Base-by-base conservation (phyloP, 345 rosid species). In the Conringia planisiliqua region DNA sequence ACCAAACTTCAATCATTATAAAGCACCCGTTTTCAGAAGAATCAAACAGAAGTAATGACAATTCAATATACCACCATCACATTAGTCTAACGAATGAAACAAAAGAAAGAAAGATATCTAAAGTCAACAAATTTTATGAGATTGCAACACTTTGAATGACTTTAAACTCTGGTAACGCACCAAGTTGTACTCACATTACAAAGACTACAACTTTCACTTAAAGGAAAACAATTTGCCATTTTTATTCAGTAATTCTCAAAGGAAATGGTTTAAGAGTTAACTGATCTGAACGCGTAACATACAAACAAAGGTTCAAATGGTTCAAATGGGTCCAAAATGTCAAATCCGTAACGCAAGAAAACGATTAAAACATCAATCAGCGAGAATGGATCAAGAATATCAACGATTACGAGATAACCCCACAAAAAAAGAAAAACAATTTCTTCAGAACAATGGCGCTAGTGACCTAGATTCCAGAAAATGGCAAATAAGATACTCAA, bases 371-470 rank as follows among this genome's bases (percentile, higher is more conserved):
- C 30, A 27, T 3, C 30, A 27, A 27, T 27, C 30, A 27, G 30
- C 24, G 24, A 22, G 24, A 22, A 22, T 22, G 24, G 24, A 22
- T 22, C 24, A 27, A 27, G 30, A 27, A 3, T 27, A 3, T 27
- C 57, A 57, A 57, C 24, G 16, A 44, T 70, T 58, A 13, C 74
- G 44, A 42, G 20, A n/a, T n/a, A n/a, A n/a, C n/a, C n/a, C n/a
- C n/a, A n/a, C n/a, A n/a, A n/a, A n/a, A n/a, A n/a, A n/a, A n/a
- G n/a, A n/a, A n/a, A n/a, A n/a, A n/a, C n/a, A n/a, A n/a, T n/a
- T n/a, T n/a, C n/a, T n/a, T n/a, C 50, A 70, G 36, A 46, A 46
- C 35, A 61, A 24, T 18, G 50, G 38, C 39, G 24, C 13, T 13
- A n/a, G 33, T 29, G 56, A 43, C 56, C 43, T 39, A 63, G 26